Evolutionary conservation across 805 yeast species (phyloP), one percentile per base, ranked within the genome.

Genomic region (Wickerhamomyces queroliae): DNA sequence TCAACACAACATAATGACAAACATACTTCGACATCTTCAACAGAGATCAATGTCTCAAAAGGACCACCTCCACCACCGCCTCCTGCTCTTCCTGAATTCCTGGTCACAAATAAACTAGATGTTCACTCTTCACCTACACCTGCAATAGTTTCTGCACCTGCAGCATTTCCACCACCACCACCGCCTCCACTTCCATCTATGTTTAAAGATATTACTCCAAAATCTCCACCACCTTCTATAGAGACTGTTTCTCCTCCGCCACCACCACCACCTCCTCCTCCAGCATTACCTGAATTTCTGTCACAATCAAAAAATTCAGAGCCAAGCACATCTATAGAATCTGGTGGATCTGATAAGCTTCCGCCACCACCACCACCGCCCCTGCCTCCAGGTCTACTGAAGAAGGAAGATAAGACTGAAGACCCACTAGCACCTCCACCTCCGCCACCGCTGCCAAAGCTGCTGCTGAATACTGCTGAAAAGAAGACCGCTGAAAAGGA

Each of bases 191-290:
- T 62, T 15, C 58, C 62, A 8, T 39, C 39, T 11, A 43, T 26
- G 8, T 7, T 9, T 4, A 28, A 21, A 30, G 29, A 3, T 20
- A 37, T 52, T 20, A 49, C 52, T 18, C 44, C 56, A 17, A 52
- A 63, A 22, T 55, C 62, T 2, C 59, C 64, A 3, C 65, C 67
- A 3, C 66, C 70, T 7, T 62, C 64, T 9, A n/a, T n/a, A n/a
- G n/a, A n/a, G n/a, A n/a, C n/a, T 33, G 29, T 7, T 20, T 39
- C 53, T 20, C 47, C 52, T 18, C 44, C 56, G 15, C 53, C 63
- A 22, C 55, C 62, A 2, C 59, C 64, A 3, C 65, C 67, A 3
- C 66, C 70, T 7, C 62, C 64, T 9, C 63, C 66, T 15, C 61
- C 63, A 9, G 54, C 64, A 7, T 46, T 59, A 28, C 61, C 64